phyloP scores from a whole-genome alignment of 192 early-diverging fungal genomes.

The Obelidium mucronatum region DNA sequence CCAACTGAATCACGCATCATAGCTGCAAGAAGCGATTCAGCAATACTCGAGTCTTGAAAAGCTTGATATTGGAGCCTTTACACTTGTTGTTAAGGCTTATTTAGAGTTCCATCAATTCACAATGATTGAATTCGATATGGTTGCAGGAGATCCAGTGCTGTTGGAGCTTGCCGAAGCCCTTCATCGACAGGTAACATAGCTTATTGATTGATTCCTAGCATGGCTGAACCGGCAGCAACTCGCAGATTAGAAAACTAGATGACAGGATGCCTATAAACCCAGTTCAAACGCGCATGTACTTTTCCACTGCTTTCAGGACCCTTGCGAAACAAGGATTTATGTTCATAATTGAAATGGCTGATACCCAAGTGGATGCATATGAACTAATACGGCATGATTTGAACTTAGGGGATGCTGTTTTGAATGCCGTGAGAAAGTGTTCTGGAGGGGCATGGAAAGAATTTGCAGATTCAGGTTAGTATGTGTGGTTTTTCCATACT shows the following conservation, averaged over 20 bases:
- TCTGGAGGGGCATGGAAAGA: not conserved
- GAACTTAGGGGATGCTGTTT: conserved; percentile 10
- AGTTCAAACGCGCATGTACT: too few relatives aligned
- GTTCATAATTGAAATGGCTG: not conserved
- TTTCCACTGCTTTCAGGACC: not conserved
- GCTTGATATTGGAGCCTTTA: not conserved
- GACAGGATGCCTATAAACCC: too few relatives aligned
- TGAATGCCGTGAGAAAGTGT: conserved; percentile 8
- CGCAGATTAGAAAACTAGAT: too few relatives aligned
- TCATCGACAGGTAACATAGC: not conserved
- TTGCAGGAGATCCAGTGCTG: not conserved
- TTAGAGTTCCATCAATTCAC: not conserved
- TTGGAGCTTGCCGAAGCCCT: not conserved
- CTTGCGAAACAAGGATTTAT: conserved; percentile 13
- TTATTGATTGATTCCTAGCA: too few relatives aligned
- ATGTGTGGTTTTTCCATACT: not conserved
- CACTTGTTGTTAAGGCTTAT: conserved; percentile 6
- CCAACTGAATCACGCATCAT: too few relatives aligned
- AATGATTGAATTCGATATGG: conserved; percentile 16
- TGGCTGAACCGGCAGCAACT: too few relatives aligned
- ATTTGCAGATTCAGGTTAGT: not conserved
- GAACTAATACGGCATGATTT: conserved; percentile 22
- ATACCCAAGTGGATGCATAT: not conserved
- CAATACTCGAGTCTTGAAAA: not conserved
- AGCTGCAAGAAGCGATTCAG: not conserved